These are phyloP conservation scores for Isoetes taiwanensis DNA, from an alignment of 75 land plant genomes.

Conservation along the genomic window DNA sequence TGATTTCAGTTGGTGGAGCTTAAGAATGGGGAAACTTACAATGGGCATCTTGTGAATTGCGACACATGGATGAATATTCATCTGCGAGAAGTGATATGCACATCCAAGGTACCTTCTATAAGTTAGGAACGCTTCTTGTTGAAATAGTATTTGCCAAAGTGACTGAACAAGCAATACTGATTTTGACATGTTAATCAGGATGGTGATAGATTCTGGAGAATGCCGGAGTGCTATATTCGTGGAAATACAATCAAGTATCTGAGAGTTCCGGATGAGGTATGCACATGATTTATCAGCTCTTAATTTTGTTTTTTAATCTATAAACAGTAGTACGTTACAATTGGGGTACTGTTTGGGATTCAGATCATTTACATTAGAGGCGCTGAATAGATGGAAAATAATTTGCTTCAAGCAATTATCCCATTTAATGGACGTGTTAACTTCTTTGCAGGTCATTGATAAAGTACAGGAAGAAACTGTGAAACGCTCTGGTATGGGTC, in stretches of 20 bases:
- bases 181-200: constrained; percentile 48
- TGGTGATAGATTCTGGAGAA: constrained; percentile 98
- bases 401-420: no score
- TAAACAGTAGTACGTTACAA: neutral
- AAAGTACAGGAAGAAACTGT: constrained; percentile 85
- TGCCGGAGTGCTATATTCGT: constrained; percentile 98
- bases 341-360: neutral
- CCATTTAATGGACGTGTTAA: no score
- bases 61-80: constrained; percentile 99
- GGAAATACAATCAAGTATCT: constrained; percentile 99
- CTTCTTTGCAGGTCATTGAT: constrained; percentile 55
- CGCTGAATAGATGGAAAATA: no score
- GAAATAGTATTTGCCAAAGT: neutral
- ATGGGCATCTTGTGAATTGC: constrained; percentile 97
- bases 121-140: no score
- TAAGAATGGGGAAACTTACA: constrained; percentile 98
- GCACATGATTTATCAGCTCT: no score
- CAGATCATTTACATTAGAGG: no score
- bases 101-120: constrained; percentile 81
- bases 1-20: constrained; percentile 69
- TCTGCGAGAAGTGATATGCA: constrained; percentile 95
- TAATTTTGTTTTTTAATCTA: neutral
- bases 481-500: constrained; percentile 11
- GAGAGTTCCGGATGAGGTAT: constrained; percentile 97
- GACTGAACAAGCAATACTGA: constrained; percentile 1